Evolutionary conservation across 768 basidiomycete genomes (phyloP).

Genomic region (Boletus pseudo-olivaceus): DNA sequence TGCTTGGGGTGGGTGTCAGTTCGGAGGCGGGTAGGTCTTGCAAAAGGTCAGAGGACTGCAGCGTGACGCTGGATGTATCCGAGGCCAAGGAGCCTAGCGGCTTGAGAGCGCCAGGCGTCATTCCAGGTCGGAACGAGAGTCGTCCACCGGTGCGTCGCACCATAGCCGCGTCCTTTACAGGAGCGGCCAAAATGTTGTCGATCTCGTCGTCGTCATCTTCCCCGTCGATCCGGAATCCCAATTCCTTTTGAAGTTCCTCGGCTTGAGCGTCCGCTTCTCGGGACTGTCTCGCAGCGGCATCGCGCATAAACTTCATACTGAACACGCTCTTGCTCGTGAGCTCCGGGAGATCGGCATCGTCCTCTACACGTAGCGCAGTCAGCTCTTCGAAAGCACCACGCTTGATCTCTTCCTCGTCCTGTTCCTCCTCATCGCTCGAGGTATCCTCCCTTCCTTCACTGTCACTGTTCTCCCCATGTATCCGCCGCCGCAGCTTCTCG

Average conservation of each 20-base stretch:
- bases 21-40: slow-evolving; percentile 28
- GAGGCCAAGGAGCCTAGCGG: slow-evolving; percentile 36
- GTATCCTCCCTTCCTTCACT: slow-evolving; percentile 49
- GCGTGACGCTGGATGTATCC: slow-evolving; percentile 67
- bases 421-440: slow-evolving; percentile 35
- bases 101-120: slow-evolving; percentile 12
- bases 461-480: slow-evolving; percentile 63
- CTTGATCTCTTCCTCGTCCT: slow-evolving; percentile 50
- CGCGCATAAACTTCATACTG: slow-evolving; percentile 98
- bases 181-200: slow-evolving; percentile 27
- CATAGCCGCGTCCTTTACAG: slow-evolving; percentile 33
- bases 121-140: slow-evolving; percentile 57
- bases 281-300: slow-evolving; percentile 72
- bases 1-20: slow-evolving; percentile 8
- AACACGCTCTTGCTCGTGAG: slow-evolving; percentile 68
- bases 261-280: slow-evolving; percentile 53
- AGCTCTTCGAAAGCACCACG: slow-evolving; percentile 77
- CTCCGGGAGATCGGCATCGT: slow-evolving; percentile 23
- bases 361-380: slow-evolving; percentile 43
- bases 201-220: slow-evolving; percentile 31
- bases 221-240: slow-evolving; percentile 44
- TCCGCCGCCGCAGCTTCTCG: slow-evolving; percentile 74
- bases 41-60: slow-evolving; percentile 55
- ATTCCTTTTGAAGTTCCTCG: slow-evolving; percentile 70
- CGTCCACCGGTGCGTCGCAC: slow-evolving; percentile 66